Conservation (phyloP, 306 rosid species). For the Lathyrus tuberosus region DNA sequence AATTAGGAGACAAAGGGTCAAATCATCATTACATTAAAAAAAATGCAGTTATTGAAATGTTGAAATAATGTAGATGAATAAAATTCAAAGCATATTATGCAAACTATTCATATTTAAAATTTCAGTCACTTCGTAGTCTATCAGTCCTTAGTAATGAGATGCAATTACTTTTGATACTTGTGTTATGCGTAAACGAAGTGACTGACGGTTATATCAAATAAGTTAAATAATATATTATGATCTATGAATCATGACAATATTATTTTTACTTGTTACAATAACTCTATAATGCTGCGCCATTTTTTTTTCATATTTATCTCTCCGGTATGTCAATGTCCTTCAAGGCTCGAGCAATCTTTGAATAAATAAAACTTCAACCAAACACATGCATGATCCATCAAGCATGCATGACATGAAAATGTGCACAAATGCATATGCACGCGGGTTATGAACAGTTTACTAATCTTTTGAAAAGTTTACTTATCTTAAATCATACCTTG, state of each 20-base stretch:
- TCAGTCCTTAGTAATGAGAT: conserved; percentile 14
- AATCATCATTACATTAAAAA: not conserved
- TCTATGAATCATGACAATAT: not conserved
- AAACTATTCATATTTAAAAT: conserved; percentile 12
- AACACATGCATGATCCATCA: not conserved
- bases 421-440: not conserved
- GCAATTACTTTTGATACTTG: not conserved
- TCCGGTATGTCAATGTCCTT: not conserved
- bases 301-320: not conserved
- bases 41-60: conserved; percentile 1
- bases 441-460: conserved; percentile 26
- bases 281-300: not conserved
- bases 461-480: conserved; percentile 32
- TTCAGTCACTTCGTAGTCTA: conserved; percentile 1
- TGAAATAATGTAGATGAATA: conserved; percentile 2
- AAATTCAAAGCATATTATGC: not conserved
- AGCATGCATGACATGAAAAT: conserved; percentile 17
- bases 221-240: not conserved
- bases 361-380: conserved; percentile 10
- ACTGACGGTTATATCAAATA: not conserved
- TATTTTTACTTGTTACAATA: not conserved
- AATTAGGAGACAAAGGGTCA: conserved; percentile 18
- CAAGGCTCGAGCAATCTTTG: not conserved
- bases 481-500: conserved; percentile 56
- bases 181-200: not conserved